A percentile compares a stretch with the other conserved stretches of the same genome.
These are phyloP conservation scores for Protomyces inundatus DNA, from an alignment of 1,139 yeast genomes.

Conservation along the genomic window DNA sequence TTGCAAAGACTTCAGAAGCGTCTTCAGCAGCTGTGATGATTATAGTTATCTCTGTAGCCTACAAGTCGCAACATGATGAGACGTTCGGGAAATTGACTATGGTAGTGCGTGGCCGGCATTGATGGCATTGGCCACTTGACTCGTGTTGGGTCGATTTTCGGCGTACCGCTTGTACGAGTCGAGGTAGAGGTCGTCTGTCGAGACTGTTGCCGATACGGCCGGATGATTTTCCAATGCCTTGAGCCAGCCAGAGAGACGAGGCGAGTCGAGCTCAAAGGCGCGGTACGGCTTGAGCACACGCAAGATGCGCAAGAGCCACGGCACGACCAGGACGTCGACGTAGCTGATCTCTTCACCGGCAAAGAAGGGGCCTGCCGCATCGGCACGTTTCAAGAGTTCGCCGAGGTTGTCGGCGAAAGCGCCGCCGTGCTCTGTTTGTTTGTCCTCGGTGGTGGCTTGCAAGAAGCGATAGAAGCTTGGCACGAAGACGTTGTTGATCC, in stretches of 20 bases:
- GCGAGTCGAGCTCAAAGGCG: conserved; percentile 4
- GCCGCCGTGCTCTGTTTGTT: conserved; percentile 3
- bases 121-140: conserved; percentile 26
- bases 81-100: not conserved
- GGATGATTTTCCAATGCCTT: conserved; percentile 4
- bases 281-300: conserved; percentile 26
- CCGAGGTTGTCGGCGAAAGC: conserved; percentile 15
- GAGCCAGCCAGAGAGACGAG: not conserved
- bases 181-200: conserved; percentile 20
- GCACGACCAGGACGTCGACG: conserved; percentile 19
- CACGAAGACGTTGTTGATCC: conserved; percentile 7
- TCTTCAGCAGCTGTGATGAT: not conserved
- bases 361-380: conserved; percentile 22
- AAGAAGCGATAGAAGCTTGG: conserved; percentile 22
- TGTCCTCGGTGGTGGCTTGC: conserved; percentile 16
- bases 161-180: conserved; percentile 26
- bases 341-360: conserved; percentile 3
- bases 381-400: not conserved
- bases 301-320: conserved; percentile 22
- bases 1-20: not conserved
- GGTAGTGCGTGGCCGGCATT: conserved; percentile 22
- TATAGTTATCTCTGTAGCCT: not conserved
- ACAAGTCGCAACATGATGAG: not conserved
- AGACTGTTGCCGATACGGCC: conserved; percentile 17
- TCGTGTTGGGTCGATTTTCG: conserved; percentile 24